Base-by-base conservation (phyloP, 2,329 filamentous ascomycete species). In the Ceratocystis diversiconidia region DNA sequence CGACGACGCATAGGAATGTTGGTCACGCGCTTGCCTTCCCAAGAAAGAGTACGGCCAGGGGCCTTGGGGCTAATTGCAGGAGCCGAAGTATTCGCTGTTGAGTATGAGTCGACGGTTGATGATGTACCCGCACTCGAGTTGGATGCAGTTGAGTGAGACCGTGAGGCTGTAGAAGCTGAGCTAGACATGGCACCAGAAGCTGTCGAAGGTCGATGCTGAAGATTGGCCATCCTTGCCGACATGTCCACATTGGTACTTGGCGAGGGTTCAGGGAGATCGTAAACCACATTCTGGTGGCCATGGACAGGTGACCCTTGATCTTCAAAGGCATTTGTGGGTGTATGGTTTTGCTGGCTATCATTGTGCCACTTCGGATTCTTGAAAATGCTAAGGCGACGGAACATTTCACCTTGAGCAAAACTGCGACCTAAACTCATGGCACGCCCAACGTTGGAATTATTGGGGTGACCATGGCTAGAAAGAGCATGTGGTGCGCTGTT, bases 391-490 rank as follows among this genome's bases (percentile, higher is more conserved):
- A 67, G 48, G 6, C 66, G 59, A 5, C 66, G 57, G 8, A 67
- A 65, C 44, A 67, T 61, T 46, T 67, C 66, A 8, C 66, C 66
- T 19, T 67, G 66, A 19, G 66, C 63, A 65, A 67, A 67, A 19
- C 66, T 67, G 28, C 66, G 62, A 17, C 66, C 66, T 5, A 67
- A 43, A 19, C 63, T 67, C 66, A 67, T 65, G 22, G 63, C 63
- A 12, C 66, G 46, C 1, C 63, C 63, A 32, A 67, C 63, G 41
- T 67, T 67, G 25, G 62, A 57, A n/a, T 57, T 30, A 43, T 64
- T 44, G 6, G 12, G 57, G 7, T 57, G 50, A 5, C 63, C 66
- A 17, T 67, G 66, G 36, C 28, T 50, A 12, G 66, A 65, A 10
- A 67, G 44, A 5, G 59, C 48, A 28, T 60, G 55, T 3, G 66